A percentile compares a stretch with the other conserved stretches of the same genome.
These are phyloP conservation scores for Acacia crassicarpa DNA, from an alignment of 306 rosid species.

Conservation along the genomic window DNA sequence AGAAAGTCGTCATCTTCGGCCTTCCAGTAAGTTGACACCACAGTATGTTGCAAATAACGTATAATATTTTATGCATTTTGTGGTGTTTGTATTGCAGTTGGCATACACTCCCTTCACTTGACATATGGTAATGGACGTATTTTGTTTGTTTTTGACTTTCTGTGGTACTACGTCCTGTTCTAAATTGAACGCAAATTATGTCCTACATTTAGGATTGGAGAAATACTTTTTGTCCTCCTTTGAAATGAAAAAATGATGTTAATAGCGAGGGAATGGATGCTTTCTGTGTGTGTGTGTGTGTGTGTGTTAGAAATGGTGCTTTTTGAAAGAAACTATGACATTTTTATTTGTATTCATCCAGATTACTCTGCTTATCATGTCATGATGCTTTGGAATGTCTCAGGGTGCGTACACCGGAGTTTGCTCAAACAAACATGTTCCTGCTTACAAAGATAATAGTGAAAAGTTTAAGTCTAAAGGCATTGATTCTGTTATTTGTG, in stretches of 20 bases:
- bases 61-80: neutral
- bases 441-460: conserved; percentile 73
- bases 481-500: conserved; percentile 81
- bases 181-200: too few species aligned
- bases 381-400: conserved; percentile 22
- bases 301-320: conserved; percentile 8
- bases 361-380: neutral
- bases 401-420: conserved; percentile 98
- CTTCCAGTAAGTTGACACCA: conserved; percentile 73
- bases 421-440: conserved; percentile 88
- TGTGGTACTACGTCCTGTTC: neutral
- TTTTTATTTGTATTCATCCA: neutral
- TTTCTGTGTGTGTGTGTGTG: neutral
- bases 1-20: conserved; percentile 88
- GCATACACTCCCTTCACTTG: neutral
- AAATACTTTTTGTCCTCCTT: neutral
- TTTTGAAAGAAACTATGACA: neutral
- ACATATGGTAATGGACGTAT: neutral
- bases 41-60: neutral
- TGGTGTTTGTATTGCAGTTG: neutral
- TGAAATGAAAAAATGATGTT: neutral
- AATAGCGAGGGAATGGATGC: neutral
- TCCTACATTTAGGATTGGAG: too few species aligned
- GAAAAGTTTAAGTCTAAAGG: conserved; percentile 81
- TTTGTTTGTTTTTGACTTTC: neutral